phyloP scores from a whole-genome alignment of 805 yeast genomes.

The Scheffersomyces stipitis region DNA sequence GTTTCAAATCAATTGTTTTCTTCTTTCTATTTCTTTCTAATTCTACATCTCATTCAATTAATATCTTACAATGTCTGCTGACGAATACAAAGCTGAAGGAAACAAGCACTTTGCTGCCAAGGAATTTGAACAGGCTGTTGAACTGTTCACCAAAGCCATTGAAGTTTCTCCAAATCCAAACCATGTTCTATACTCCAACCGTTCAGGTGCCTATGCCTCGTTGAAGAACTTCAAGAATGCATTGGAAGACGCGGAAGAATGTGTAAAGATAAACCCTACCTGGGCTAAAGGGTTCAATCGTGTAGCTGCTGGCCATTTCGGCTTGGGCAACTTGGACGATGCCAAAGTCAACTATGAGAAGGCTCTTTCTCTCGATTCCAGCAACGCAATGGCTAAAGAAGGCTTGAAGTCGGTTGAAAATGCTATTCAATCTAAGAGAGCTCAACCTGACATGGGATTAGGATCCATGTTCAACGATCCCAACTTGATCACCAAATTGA shows the following conservation, averaged over 20 bases:
- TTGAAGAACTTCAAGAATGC: conserved; percentile 73
- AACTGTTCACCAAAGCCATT: conserved; percentile 81
- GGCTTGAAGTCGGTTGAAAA: conserved; percentile 73
- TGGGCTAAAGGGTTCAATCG: conserved; percentile 98
- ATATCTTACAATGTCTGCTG: conserved; percentile 63
- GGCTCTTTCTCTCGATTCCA: conserved; percentile 77
- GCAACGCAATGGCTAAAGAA: conserved; percentile 81
- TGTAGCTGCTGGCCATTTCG: conserved; percentile 89
- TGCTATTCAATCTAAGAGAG: conserved; percentile 52
- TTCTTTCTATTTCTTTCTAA: no score
- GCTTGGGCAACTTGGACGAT: conserved; percentile 76
- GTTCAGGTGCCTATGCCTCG: conserved; percentile 90
- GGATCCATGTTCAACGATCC: conserved; percentile 82
- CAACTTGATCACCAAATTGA: conserved; percentile 68
- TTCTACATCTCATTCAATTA: no score
- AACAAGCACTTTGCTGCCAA: conserved; percentile 90
- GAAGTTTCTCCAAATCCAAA: conserved; percentile 79
- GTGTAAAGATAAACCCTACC: conserved; percentile 73
- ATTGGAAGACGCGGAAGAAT: conserved; percentile 78
- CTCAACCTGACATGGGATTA: conserved; percentile 72
- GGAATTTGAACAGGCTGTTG: conserved; percentile 78
- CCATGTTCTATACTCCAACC: conserved; percentile 89
- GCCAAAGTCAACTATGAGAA: conserved; percentile 72
- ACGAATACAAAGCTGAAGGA: conserved; percentile 86
- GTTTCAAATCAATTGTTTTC: no score